Evolutionary conservation across 352 stramenopile genomes (phyloP), one percentile per base, ranked within the genome.

Genomic region (Lagenidium giganteum): DNA sequence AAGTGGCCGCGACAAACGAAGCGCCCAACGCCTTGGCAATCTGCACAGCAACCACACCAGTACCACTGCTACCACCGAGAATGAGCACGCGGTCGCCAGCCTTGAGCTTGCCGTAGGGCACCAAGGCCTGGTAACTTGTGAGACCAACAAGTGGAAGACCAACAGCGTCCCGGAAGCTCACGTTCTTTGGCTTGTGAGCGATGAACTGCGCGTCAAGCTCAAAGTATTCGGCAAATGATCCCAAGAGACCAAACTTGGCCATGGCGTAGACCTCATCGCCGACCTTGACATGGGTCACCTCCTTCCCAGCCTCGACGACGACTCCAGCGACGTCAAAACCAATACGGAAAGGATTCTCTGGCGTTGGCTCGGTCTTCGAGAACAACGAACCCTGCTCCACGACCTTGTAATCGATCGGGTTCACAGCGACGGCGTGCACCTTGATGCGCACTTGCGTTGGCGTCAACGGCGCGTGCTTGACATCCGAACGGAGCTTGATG

Each of bases 21-120:
- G 17, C 17, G 28, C 9, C 46, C 46, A 21, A 41, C 47, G 27
- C 45, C 52, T 81, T 80, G 21, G 60, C 66, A n/a, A 79, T 46
- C 30, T 83, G 67, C 1, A 83, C 54, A 2, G 58, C 70, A 32
- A 74, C 58, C 21, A 63, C 52, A 1, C 70, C 70, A 2, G 60
- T 61, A 23, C 41, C 54, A 21, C 62, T 62, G 25, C 54, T 65
- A 9, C 61, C 70, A 4, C 67, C 70, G 5, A 77, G 52, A 35
- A 83, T 27, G 25, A 62, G 37, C 27, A 66, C 41, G 21, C 39
- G 40, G 7, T 52, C 23, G 2, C 47, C 43, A 3, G 35, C 11
- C 29, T 62, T 30, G 12, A 66, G 36, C 39, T 54, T 37, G 32
- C 32, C 44, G 16, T 52, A 42, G 4, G 53, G 25, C 8, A 54